Percentiles rank a stretch among this genome's conserved stretches.
Conservation (phyloP, 148 eudicot species). For the Cornus kousa region DNA sequence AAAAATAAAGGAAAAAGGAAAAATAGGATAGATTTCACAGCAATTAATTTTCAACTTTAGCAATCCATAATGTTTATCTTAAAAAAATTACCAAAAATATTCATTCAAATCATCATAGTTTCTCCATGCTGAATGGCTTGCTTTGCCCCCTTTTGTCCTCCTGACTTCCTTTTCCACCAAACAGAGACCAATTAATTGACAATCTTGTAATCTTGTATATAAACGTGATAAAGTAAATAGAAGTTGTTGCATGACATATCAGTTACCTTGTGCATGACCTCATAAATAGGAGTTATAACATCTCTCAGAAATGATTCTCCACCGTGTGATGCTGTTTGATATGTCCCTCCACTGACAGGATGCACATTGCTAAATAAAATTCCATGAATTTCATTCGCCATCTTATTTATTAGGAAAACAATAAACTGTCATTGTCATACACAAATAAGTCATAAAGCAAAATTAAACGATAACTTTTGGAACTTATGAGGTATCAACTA, state of each 20-base stretch:
- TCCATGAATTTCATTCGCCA: constrained; percentile 70
- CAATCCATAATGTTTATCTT: background rate
- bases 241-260: constrained; percentile 1
- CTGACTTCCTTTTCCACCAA: constrained; percentile 59
- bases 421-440: background rate
- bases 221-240: constrained; percentile 3
- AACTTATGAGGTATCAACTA: constrained; percentile 7
- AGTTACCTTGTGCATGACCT: constrained; percentile 74
- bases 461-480: constrained; percentile 8
- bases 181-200: constrained; percentile 9
- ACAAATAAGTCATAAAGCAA: background rate
- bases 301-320: constrained; percentile 69
- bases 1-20: background rate
- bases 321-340: constrained; percentile 40
- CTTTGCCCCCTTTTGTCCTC: constrained; percentile 79
- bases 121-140: constrained; percentile 98
- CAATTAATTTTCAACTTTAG: background rate
- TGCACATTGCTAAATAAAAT: constrained; percentile 50
- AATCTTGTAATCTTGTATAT: constrained; percentile 1
- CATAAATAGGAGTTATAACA: constrained; percentile 81
- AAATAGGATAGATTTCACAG: constrained; percentile 13
- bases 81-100: constrained; percentile 81
- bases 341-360: constrained; percentile 54
- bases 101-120: constrained; percentile 97
- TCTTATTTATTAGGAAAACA: constrained; percentile 34